Conservation (phyloP, 495 filamentous ascomycete genomes). For the Penicillium riverlandense region DNA sequence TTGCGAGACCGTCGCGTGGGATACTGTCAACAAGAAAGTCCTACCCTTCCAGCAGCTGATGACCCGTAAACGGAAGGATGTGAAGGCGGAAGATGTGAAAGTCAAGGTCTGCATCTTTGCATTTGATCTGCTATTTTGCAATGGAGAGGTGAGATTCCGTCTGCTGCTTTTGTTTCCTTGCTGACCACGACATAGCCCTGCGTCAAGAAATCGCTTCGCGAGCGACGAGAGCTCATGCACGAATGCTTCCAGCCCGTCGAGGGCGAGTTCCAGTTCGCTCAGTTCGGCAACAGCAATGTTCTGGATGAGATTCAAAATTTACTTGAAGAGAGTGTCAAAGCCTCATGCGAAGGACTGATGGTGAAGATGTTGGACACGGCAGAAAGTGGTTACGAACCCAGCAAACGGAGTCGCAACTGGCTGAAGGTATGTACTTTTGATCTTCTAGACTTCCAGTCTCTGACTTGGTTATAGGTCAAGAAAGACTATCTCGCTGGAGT, state of each 20-base stretch:
- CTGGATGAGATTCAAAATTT: conserved; percentile 88
- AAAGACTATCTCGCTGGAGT: conserved; percentile 93
- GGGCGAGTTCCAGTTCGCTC: conserved; percentile 89
- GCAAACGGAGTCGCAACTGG: conserved; percentile 94
- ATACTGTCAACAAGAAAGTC: conserved; percentile 83
- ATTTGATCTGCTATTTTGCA: conserved; percentile 90
- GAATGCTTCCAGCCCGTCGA: conserved; percentile 67
- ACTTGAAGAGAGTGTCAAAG: conserved; percentile 88
- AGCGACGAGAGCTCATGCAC: conserved; percentile 72
- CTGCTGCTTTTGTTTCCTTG: not conserved
- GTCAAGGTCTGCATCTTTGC: conserved; percentile 97
- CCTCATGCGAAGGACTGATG: conserved; percentile 95
- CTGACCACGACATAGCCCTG: conserved; percentile 44
- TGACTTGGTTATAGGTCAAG: conserved; percentile 56
- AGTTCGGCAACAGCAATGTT: conserved; percentile 77
- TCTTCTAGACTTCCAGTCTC: not conserved
- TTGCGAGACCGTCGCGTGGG: conserved; percentile 98
- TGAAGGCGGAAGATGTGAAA: conserved; percentile 94
- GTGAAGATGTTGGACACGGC: conserved; percentile 96
- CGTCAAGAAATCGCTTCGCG: conserved; percentile 78
- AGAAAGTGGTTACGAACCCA: conserved; percentile 90
- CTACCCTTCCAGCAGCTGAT: conserved; percentile 96
- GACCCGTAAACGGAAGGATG: conserved; percentile 96
- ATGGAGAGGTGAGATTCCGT: conserved; percentile 61
- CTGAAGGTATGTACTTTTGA: conserved; percentile 61